Evolutionary conservation across 371 early-diverging fungal species (phyloP).

Genomic region (Lichtheimia hyalospora): DNA sequence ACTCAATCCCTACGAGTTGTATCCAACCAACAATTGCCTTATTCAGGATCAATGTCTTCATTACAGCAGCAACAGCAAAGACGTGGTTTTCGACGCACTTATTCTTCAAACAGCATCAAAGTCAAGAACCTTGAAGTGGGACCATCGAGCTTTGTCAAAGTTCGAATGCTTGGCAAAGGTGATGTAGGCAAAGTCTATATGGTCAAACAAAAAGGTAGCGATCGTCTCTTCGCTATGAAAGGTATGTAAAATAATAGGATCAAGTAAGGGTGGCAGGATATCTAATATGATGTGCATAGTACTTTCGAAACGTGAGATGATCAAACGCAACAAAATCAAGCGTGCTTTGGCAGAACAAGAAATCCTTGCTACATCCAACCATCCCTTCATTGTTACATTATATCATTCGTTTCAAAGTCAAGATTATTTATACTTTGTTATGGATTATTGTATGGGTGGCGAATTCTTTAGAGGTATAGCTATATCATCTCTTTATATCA

Average conservation of each 20-base stretch:
- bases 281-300: slow-evolving; percentile 40
- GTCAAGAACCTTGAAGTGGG: slow-evolving; percentile 76
- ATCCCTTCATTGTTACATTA: slow-evolving; percentile 96
- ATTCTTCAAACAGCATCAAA: slow-evolving; percentile 81
- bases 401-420: slow-evolving; percentile 96
- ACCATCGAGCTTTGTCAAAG: slow-evolving; percentile 78
- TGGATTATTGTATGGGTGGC: slow-evolving; percentile 99
- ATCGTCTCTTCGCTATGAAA: slow-evolving; percentile 91
- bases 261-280: slow-evolving; percentile 42
- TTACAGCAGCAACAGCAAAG: slow-evolving; percentile 11
- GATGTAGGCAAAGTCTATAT: slow-evolving; percentile 96
- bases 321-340: slow-evolving; percentile 92
- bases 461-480: slow-evolving; percentile 89
- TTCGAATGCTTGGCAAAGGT: slow-evolving; percentile 90
- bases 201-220: slow-evolving; percentile 83
- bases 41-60: background rate
- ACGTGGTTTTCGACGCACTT: slow-evolving; percentile 53
- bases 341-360: slow-evolving; percentile 95
- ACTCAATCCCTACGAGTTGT: slow-evolving; percentile 8
- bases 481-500: slow-evolving; percentile 35
- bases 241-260: slow-evolving; percentile 49
- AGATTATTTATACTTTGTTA: slow-evolving; percentile 92
- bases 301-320: slow-evolving; percentile 92
- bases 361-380: slow-evolving; percentile 90
- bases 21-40: background rate